These are phyloP conservation scores for Triglochin maritima DNA, from an alignment of 106 monocot genomes.

Conservation along the genomic window DNA sequence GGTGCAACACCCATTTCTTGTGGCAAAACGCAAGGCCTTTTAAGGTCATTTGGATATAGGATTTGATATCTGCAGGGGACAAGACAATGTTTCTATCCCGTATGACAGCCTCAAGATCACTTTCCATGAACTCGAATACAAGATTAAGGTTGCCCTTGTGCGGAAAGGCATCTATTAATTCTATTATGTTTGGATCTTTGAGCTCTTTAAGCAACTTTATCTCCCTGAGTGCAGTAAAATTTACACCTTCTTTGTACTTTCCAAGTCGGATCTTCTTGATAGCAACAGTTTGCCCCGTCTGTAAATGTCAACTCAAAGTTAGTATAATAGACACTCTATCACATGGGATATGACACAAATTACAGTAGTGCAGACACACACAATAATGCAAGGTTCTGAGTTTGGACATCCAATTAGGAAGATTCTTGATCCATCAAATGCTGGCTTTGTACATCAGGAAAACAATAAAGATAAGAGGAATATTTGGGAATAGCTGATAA, in stretches of 20 bases:
- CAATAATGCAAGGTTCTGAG: too few relatives aligned
- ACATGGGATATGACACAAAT: too few relatives aligned
- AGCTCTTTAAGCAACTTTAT: slow-evolving; percentile 94
- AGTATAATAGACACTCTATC: too few relatives aligned
- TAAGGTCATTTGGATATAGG: slow-evolving; percentile 89
- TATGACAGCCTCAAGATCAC: slow-evolving; percentile 93
- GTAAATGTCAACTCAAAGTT: neutral
- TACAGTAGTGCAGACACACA: too few relatives aligned
- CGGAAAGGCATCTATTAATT: slow-evolving; percentile 87
- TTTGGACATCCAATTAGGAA: too few relatives aligned
- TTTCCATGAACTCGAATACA: slow-evolving; percentile 99
- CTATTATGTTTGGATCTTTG: slow-evolving; percentile 94
- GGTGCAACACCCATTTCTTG: slow-evolving; percentile 91
- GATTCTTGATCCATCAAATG: too few relatives aligned
- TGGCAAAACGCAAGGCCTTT: slow-evolving; percentile 84
- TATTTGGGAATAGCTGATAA: too few relatives aligned
- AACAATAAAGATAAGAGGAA: too few relatives aligned
- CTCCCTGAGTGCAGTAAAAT: slow-evolving; percentile 92
- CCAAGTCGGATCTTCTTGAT: slow-evolving; percentile 93
- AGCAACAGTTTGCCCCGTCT: slow-evolving; percentile 86
- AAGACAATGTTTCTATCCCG: slow-evolving; percentile 88
- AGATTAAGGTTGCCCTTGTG: slow-evolving; percentile 95
- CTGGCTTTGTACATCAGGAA: too few relatives aligned
- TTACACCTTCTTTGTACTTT: slow-evolving; percentile 90
- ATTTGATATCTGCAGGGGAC: slow-evolving; percentile 87